These are phyloP conservation scores for Stentor roeselii DNA, from an alignment of 73 alveolate species.

Conservation along the genomic window DNA sequence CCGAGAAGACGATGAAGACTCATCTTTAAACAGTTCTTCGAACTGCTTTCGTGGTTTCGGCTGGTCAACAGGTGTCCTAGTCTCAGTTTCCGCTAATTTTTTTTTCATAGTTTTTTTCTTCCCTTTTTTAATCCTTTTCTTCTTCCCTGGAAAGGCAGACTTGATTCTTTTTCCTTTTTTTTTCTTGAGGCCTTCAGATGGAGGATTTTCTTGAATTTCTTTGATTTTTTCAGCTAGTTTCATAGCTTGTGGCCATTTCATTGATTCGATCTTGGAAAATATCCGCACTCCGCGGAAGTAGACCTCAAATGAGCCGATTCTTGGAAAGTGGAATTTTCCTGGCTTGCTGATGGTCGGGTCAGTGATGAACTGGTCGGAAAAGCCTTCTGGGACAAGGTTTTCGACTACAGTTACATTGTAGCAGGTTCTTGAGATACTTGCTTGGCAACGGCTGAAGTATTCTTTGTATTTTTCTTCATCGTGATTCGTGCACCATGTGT, in stretches of 20 bases:
- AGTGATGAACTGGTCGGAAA: neutral
- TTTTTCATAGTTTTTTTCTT: too few species aligned
- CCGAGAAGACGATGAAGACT: too few species aligned
- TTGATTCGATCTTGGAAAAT: conserved; percentile 38
- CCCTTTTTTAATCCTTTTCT: too few species aligned
- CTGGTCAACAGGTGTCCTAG: too few species aligned
- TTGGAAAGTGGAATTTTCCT: conserved; percentile 28
- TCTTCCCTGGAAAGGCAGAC: too few species aligned
- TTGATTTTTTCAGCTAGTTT: conserved; percentile 24
- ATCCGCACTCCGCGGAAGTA: conserved; percentile 24
- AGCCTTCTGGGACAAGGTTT: conserved; percentile 37
- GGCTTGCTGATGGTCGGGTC: conserved; percentile 22
- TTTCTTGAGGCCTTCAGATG: too few species aligned
- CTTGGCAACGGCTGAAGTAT: neutral
- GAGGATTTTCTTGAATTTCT: conserved; percentile 2
- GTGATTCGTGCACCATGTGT: conserved; percentile 46
- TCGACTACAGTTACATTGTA: conserved; percentile 30
- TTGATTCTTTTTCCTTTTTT: too few species aligned
- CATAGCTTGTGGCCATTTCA: conserved; percentile 42
- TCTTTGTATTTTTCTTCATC: conserved; percentile 31
- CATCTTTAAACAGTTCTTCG: too few species aligned
- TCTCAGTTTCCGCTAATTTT: too few species aligned
- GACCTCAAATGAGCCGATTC: conserved; percentile 50
- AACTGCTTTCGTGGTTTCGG: too few species aligned
- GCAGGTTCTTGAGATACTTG: neutral